These are phyloP conservation scores for Dalbergia cochinchinensis DNA, from an alignment of 306 rosid species.

Conservation along the genomic window DNA sequence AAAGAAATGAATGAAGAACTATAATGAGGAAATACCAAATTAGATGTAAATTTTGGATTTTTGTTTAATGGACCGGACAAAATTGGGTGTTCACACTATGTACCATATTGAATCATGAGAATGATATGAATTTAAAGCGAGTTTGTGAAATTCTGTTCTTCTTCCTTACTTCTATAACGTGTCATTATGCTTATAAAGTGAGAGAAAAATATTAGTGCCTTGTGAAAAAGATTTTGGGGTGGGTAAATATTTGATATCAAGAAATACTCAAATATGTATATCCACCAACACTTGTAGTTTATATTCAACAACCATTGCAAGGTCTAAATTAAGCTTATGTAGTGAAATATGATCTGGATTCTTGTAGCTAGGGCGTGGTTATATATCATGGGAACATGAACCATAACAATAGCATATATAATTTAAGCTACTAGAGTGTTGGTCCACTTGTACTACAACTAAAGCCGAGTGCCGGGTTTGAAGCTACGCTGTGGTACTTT, in stretches of 20 bases:
- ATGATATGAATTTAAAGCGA: too few species aligned
- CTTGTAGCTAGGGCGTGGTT: neutral
- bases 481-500: conserved; percentile 53
- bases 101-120: too few species aligned
- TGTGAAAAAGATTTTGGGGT: too few species aligned
- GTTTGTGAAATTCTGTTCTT: too few species aligned
- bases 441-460: neutral
- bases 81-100: too few species aligned
- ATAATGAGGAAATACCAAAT: too few species aligned
- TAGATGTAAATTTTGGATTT: too few species aligned
- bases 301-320: conserved; percentile 5
- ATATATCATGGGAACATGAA: neutral
- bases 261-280: neutral
- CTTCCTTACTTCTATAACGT: too few species aligned
- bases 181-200: too few species aligned
- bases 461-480: conserved; percentile 35
- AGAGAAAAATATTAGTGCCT: too few species aligned
- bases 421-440: neutral
- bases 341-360: neutral
- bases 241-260: neutral
- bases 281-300: neutral
- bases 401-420: neutral
- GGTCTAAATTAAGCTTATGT: neutral
- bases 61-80: too few species aligned
- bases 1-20: too few species aligned